Percentiles rank a stretch among this genome's conserved stretches.
phyloP scores from a whole-genome alignment of 2,329 filamentous ascomycete genomes.

The Aspergillus quadricinctus region DNA sequence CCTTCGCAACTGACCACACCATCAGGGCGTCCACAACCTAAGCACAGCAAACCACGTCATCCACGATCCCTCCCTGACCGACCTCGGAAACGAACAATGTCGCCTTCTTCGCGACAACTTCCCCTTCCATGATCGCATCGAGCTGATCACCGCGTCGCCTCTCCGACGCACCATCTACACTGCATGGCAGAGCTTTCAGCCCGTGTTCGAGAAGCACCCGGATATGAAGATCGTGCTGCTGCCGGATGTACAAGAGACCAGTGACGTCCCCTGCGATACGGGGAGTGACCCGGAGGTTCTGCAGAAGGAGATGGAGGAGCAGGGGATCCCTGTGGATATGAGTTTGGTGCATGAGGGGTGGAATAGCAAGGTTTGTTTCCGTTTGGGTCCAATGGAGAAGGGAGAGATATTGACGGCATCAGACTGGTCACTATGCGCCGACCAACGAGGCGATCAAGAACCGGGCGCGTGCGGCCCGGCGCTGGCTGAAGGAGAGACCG shows the following conservation, averaged over 20 bases:
- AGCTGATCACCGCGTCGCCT: conserved; percentile 71
- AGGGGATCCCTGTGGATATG: conserved; percentile 58
- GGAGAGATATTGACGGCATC: not conserved
- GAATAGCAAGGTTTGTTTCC: conserved; percentile 58
- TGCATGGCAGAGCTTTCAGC: conserved; percentile 64
- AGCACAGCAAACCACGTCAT: conserved; percentile 63
- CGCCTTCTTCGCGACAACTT: conserved; percentile 58
- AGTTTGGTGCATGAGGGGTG: conserved; percentile 60
- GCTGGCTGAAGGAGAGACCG: conserved; percentile 49
- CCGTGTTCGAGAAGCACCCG: conserved; percentile 44
- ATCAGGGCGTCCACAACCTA: conserved; percentile 77
- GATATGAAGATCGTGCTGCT: conserved; percentile 59
- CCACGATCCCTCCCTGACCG: conserved; percentile 73
- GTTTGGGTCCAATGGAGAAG: not conserved
- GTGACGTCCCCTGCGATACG: conserved; percentile 68
- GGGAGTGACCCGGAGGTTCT: conserved; percentile 58
- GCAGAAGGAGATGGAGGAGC: conserved; percentile 55
- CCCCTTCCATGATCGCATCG: conserved; percentile 60
- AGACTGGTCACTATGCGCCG: conserved; percentile 44
- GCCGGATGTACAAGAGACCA: conserved; percentile 75
- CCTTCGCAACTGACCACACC: not conserved
- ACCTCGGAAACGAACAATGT: conserved; percentile 73
- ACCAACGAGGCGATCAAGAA: conserved; percentile 51
- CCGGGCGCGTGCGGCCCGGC: conserved; percentile 58
- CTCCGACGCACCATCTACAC: conserved; percentile 79